Conservation (phyloP, 768 basidiomycete genomes). For the Agaricus blazei region DNA sequence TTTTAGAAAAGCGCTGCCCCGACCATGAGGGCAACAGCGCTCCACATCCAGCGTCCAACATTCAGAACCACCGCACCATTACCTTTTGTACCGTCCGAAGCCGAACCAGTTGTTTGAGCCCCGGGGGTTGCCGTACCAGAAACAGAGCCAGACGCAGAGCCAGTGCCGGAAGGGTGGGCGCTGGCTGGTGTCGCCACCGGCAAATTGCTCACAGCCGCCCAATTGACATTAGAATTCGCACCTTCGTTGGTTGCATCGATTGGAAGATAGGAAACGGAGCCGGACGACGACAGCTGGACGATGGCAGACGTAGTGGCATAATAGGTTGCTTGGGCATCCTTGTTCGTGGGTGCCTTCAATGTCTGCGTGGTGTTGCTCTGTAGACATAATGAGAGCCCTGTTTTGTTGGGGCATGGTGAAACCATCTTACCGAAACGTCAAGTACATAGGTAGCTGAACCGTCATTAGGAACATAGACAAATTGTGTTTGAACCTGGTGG, state of each 20-base stretch:
- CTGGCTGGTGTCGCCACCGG: constrained; percentile 25
- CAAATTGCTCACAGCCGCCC: constrained; percentile 42
- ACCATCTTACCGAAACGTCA: constrained; percentile 51
- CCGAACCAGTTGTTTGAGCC: neutral
- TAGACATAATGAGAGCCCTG: constrained; percentile 1
- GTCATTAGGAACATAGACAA: constrained; percentile 75
- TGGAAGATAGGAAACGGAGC: constrained; percentile 55
- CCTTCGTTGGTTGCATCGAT: constrained; percentile 41
- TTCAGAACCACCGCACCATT: neutral
- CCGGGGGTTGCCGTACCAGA: neutral
- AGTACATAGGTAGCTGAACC: constrained; percentile 66
- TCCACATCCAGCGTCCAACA: constrained; percentile 6
- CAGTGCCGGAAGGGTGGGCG: too few relatives aligned
- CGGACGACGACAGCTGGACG: constrained; percentile 62
- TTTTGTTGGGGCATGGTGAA: neutral
- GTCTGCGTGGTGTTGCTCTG: constrained; percentile 62
- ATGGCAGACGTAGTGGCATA: constrained; percentile 57
- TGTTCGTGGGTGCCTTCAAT: constrained; percentile 52
- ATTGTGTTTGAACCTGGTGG: constrained; percentile 58
- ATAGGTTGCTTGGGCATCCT: constrained; percentile 58
- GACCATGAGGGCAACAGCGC: neutral
- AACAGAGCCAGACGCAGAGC: neutral
- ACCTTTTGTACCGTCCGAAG: neutral
- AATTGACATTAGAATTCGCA: constrained; percentile 41
- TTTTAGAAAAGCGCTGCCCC: constrained; percentile 1